These are phyloP conservation scores for Neospora caninum DNA, from an alignment of 169 alveolate genomes.

Conservation along the genomic window DNA sequence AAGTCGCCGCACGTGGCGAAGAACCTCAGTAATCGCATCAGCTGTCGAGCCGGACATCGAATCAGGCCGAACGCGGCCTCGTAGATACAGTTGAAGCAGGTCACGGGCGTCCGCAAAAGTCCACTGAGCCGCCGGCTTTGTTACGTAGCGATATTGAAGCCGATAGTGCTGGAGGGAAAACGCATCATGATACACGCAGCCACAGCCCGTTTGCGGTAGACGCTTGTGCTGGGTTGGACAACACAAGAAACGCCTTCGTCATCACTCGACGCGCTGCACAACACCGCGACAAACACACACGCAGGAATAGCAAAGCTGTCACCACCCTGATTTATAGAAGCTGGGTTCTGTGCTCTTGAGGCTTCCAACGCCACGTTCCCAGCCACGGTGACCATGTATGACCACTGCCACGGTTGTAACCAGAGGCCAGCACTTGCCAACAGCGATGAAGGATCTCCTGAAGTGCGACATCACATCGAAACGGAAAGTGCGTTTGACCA, in stretches of 20 bases:
- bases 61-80: not conserved
- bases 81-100: not conserved
- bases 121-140: slow-evolving; percentile 9
- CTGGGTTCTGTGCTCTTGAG: not conserved
- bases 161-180: not conserved
- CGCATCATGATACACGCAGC: not conserved
- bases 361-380: not conserved
- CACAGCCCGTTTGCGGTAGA: not conserved
- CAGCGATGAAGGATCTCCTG: too few species aligned
- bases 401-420: too few species aligned
- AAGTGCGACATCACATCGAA: too few species aligned
- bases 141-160: not conserved
- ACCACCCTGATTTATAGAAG: not conserved
- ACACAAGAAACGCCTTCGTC: not conserved
- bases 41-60: not conserved
- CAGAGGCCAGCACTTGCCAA: too few species aligned
- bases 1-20: not conserved
- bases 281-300: not conserved
- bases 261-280: not conserved
- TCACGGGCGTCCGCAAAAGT: not conserved
- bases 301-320: not conserved
- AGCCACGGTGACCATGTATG: not conserved
- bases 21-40: not conserved
- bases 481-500: too few species aligned
- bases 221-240: too few species aligned